A percentile compares a stretch with the other conserved stretches of the same genome.
These are phyloP conservation scores for Serendipita sp. DNA, from an alignment of 1,284 basidiomycete genomes.

Conservation along the genomic window DNA sequence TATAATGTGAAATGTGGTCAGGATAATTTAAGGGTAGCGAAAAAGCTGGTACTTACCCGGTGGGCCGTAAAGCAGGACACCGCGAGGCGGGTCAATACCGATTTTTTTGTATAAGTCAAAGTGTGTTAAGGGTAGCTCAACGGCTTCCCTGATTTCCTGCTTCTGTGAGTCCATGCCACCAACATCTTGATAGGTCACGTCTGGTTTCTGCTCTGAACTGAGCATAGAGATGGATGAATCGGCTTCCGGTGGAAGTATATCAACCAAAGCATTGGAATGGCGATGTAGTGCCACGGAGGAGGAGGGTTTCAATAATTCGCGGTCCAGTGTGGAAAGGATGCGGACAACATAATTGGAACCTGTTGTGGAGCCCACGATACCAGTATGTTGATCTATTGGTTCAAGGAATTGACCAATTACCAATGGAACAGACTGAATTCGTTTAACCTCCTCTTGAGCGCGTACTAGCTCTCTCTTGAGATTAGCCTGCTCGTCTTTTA, in stretches of 20 bases:
- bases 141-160: slow-evolving; percentile 98
- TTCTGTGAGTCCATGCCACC: slow-evolving; percentile 98
- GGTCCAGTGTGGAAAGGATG: slow-evolving; percentile 92
- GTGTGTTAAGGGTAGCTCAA: slow-evolving; percentile 94
- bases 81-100: slow-evolving; percentile 95
- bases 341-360: slow-evolving; percentile 98
- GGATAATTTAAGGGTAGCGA: background rate
- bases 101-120: slow-evolving; percentile 99
- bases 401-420: slow-evolving; percentile 99
- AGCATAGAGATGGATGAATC: slow-evolving; percentile 96
- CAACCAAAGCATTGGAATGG: slow-evolving; percentile 96
- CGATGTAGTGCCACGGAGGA: slow-evolving; percentile 95
- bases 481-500: slow-evolving; percentile 98
- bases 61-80: slow-evolving; percentile 86
- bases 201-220: slow-evolving; percentile 83
- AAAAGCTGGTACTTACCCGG: slow-evolving; percentile 42
- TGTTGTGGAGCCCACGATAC: slow-evolving; percentile 95
- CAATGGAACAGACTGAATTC: slow-evolving; percentile 97
- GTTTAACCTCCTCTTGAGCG: slow-evolving; percentile 98
- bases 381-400: slow-evolving; percentile 95
- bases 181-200: slow-evolving; percentile 80
- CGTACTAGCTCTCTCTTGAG: slow-evolving; percentile 95
- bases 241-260: slow-evolving; percentile 96
- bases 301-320: slow-evolving; percentile 93
- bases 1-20: slow-evolving; percentile 20